Percentiles rank a stretch among this genome's conserved stretches.
These are phyloP conservation scores for Dacryopinax primogenitus DNA, from an alignment of 768 basidiomycete species.

Conservation along the genomic window DNA sequence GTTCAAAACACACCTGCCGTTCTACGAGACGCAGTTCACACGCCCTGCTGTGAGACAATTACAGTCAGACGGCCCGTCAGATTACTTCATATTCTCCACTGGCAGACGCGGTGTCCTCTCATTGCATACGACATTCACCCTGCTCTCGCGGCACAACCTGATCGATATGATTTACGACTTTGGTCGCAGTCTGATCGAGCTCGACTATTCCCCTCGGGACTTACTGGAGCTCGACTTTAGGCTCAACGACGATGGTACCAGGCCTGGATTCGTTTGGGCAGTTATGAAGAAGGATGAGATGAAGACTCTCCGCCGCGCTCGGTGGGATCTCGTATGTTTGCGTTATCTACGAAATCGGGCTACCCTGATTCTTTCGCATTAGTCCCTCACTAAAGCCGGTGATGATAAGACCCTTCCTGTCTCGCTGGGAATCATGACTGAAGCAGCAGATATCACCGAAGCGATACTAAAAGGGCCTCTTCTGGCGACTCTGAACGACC, in stretches of 20 bases:
- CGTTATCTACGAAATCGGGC: background rate
- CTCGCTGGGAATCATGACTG: slow-evolving; percentile 64
- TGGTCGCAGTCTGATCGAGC: slow-evolving; percentile 53
- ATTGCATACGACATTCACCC: slow-evolving; percentile 64
- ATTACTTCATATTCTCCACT: slow-evolving; percentile 78
- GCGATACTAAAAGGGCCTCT: slow-evolving; percentile 54
- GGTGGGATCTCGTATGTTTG: slow-evolving; percentile 78
- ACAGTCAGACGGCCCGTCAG: slow-evolving; percentile 55
- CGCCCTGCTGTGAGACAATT: slow-evolving; percentile 36
- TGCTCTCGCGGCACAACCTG: slow-evolving; percentile 75
- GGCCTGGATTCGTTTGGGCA: slow-evolving; percentile 68
- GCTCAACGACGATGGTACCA: slow-evolving; percentile 39
- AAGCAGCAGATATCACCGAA: slow-evolving; percentile 78
- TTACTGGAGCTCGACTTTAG: slow-evolving; percentile 68
- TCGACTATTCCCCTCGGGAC: slow-evolving; percentile 58
- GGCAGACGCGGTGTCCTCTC: slow-evolving; percentile 66
- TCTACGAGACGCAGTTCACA: slow-evolving; percentile 65
- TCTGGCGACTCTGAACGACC: slow-evolving; percentile 45
- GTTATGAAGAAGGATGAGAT: slow-evolving; percentile 72
- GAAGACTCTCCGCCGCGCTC: slow-evolving; percentile 46
- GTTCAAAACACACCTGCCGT: slow-evolving; percentile 43
- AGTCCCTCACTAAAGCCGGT: slow-evolving; percentile 74
- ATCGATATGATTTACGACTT: slow-evolving; percentile 51
- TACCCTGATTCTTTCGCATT: slow-evolving; percentile 5
- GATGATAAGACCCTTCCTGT: slow-evolving; percentile 52